Percentiles rank a stretch among this genome's conserved stretches.
Conservation (phyloP, 352 stramenopile genomes). For the Ophiocytium majus region DNA sequence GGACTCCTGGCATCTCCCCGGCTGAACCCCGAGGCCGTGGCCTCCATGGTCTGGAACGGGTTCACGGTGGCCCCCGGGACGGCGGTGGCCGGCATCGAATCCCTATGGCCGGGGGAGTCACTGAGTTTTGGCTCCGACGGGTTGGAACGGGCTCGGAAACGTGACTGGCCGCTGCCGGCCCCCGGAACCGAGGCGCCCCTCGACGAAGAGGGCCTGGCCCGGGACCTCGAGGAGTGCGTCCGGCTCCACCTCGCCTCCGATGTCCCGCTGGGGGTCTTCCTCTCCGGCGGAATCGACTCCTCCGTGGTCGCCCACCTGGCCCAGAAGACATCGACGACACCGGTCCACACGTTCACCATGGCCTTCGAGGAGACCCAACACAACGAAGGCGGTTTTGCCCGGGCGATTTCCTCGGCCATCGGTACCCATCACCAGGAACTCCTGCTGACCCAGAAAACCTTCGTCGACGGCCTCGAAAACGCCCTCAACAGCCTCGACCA, state of each 20-base stretch:
- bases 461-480: background rate
- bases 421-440: background rate
- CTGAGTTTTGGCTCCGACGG: no score
- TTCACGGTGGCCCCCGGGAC: background rate
- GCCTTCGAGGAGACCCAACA: background rate
- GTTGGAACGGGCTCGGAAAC: no score
- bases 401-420: background rate
- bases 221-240: background rate
- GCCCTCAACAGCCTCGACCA: constrained; percentile 6
- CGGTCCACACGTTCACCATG: background rate
- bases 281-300: constrained; percentile 6
- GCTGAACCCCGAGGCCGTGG: background rate
- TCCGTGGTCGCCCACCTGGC: background rate
- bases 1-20: background rate
- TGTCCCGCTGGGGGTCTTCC: constrained; percentile 7
- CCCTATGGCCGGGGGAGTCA: background rate
- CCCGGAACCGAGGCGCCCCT: no score
- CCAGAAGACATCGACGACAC: background rate
- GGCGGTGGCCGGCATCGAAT: background rate
- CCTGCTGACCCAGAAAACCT: background rate
- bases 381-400: background rate
- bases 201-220: background rate
- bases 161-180: background rate
- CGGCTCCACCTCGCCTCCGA: background rate
- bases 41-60: background rate